Base-by-base conservation (phyloP, 306 rosid genomes). In the Lagenaria siceraria region DNA sequence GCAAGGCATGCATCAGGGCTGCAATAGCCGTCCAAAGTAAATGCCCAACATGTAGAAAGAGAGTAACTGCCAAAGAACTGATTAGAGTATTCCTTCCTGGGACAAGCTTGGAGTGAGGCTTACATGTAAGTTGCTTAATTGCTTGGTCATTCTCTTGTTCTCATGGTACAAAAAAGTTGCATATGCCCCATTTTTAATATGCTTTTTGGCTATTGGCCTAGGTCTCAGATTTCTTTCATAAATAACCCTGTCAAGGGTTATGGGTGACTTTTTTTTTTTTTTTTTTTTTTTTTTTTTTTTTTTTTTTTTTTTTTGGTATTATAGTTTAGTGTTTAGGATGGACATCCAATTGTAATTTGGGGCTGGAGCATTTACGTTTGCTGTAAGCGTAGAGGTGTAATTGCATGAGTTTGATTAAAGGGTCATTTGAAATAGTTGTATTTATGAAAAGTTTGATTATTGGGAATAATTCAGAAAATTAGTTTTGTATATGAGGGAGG, bases 1-100 rank as follows among this genome's bases (percentile, higher is more conserved):
- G 98, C 60, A 92, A 87, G 84, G 5, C 10, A 1, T 92, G 97
- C 83, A 89, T 95, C 22, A 84, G 60, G 75, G 49, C 81, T 61
- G 97, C 96, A 25, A 59, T 92, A 40, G 7, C 8, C 35, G 63
- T 73, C 1, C 87, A 85, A 81, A 71, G 55, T 18, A 88, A 82
- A 84, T 95, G 98, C 79, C 98, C 96, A 18, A 87, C 93, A 2
- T 95, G 98, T 78, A 86, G 98, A 87, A 89, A 88, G 77, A 87
- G 77, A 83, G 83, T 92, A 42, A 81, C 89, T 24, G 35, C 6
- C 8, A 90, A 78, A 78, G 90, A 87, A 35, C 93, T 90, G 4
- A 83, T 87, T 35, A 82, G 97, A 83, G 96, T 95, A 59, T 92
- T 85, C 80, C 96, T 92, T 65, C 98, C 97, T 21, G 80, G 92